Evolutionary conservation across 1,284 basidiomycete genomes (phyloP), one percentile per base, ranked within the genome.

Genomic region (Mycocalia duriaeana): DNA sequence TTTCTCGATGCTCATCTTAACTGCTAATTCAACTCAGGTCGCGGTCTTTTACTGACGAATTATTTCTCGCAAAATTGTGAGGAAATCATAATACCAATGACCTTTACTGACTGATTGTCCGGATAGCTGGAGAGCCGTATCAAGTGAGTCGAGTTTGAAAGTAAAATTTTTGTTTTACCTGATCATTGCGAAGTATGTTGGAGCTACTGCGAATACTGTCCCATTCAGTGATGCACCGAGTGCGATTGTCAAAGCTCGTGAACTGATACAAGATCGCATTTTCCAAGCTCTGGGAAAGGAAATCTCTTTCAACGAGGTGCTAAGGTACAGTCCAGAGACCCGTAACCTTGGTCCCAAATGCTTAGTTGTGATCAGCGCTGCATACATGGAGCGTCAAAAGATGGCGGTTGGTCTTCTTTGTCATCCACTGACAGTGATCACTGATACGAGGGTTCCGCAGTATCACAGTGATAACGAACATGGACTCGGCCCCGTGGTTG

Each of bases 31-130:
- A 11, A 18, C 13, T 13, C 25, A 89, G 85, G 79, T 56, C 77
- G 84, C 43, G 86, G 87, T 5, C 65, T 72, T 3, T 63, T 89
- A 14, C 66, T 89, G 40, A 83, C 86, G 5, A 85, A 87, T 57
- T 90, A 90, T 59, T 90, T 89, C 57, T 89, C 87, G 9, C 87
- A 90, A 52, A 90, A 90, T 51, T 79, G 86, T 88, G 57, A 60
- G 81, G 40, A 11, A 40, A 20, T 36, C 42, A 3, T 26, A 5
- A n/a, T 11, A 14, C 42, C 14, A 22, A 16, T 49, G 8, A 18
- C 9, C 14, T 9, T 19, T 39, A 39, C 23, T 24, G 11, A 42
- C 25, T 16, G 4, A 34, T 35, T 31, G 8, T 6, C 28, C 34
- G 3, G 14, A 18, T 22, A 89, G 86, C 82, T 44, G 86, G 85